Conservation (phyloP, 2,329 filamentous ascomycete genomes). For the Ceratocystis diversiconidia region DNA sequence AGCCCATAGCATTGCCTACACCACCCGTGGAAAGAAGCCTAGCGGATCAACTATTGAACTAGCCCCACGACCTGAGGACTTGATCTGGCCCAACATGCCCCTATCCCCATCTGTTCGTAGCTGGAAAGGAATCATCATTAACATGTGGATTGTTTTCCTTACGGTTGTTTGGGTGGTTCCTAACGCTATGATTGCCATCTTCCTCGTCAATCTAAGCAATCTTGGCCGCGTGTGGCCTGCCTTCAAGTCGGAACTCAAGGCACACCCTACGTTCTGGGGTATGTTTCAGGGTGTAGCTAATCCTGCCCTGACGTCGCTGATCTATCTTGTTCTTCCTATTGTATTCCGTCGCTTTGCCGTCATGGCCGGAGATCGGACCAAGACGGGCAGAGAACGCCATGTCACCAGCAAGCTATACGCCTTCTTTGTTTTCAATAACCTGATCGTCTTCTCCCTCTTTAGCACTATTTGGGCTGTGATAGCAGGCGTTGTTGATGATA, state of each 20-base stretch:
- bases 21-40: slow-evolving; percentile 65
- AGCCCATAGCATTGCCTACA: slow-evolving; percentile 75
- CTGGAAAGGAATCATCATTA: slow-evolving; percentile 64
- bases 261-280: slow-evolving; percentile 58
- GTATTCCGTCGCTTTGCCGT: slow-evolving; percentile 81
- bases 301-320: slow-evolving; percentile 70
- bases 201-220: slow-evolving; percentile 74
- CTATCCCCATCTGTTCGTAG: slow-evolving; percentile 53
- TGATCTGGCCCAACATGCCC: slow-evolving; percentile 91
- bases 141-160: slow-evolving; percentile 66
- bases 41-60: slow-evolving; percentile 62
- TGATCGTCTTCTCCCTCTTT: slow-evolving; percentile 88
- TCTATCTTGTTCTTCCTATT: slow-evolving; percentile 78
- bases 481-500: slow-evolving; percentile 46
- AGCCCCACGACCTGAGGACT: slow-evolving; percentile 74
- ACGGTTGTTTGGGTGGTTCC: slow-evolving; percentile 80
- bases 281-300: slow-evolving; percentile 84
- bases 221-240: slow-evolving; percentile 64
- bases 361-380: slow-evolving; percentile 74
- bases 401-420: slow-evolving; percentile 81
- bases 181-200: slow-evolving; percentile 89
- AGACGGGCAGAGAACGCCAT: slow-evolving; percentile 81
- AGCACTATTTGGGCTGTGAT: slow-evolving; percentile 67
- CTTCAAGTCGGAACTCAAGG: slow-evolving; percentile 52
- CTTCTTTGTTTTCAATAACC: slow-evolving; percentile 96